These are phyloP conservation scores for Phytopythium aichiense DNA, from an alignment of 352 stramenopile genomes.

Conservation along the genomic window DNA sequence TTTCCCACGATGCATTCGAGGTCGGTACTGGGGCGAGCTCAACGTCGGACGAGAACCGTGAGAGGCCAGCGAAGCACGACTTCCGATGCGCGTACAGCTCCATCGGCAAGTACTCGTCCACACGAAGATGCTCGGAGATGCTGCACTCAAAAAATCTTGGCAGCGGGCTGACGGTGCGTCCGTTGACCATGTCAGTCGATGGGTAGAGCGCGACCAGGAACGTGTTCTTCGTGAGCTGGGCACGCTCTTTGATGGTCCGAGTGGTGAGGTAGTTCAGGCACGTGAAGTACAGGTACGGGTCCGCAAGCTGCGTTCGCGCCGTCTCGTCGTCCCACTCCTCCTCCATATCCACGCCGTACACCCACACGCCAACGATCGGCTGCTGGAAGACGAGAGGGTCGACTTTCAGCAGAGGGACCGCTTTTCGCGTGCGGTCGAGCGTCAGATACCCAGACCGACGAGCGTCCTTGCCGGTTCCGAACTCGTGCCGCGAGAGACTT, in stretches of 20 bases:
- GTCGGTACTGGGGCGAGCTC: slow-evolving; percentile 35
- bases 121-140: slow-evolving; percentile 14
- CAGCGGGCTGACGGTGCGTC: slow-evolving; percentile 24
- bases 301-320: slow-evolving; percentile 26
- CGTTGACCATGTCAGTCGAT: slow-evolving; percentile 10
- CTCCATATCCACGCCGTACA: slow-evolving; percentile 58
- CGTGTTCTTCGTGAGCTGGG: slow-evolving; percentile 41
- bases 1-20: slow-evolving; percentile 35
- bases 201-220: slow-evolving; percentile 71
- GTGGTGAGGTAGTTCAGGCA: slow-evolving; percentile 56
- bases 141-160: slow-evolving; percentile 75
- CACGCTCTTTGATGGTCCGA: slow-evolving; percentile 52
- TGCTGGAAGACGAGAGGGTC: slow-evolving; percentile 66
- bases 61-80: slow-evolving; percentile 53
- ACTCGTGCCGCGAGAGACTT: slow-evolving; percentile 54
- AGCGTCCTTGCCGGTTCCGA: slow-evolving; percentile 23
- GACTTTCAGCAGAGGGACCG: slow-evolving; percentile 64
- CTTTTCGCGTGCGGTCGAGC: slow-evolving; percentile 70
- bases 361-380: slow-evolving; percentile 69
- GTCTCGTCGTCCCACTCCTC: slow-evolving; percentile 40
- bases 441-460: slow-evolving; percentile 62
- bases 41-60: slow-evolving; percentile 46
- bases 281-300: slow-evolving; percentile 57
- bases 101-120: slow-evolving; percentile 27
- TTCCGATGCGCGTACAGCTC: slow-evolving; percentile 27